Base-by-base conservation (phyloP, 1,284 basidiomycete species). In the Moesziomyces sp. region DNA sequence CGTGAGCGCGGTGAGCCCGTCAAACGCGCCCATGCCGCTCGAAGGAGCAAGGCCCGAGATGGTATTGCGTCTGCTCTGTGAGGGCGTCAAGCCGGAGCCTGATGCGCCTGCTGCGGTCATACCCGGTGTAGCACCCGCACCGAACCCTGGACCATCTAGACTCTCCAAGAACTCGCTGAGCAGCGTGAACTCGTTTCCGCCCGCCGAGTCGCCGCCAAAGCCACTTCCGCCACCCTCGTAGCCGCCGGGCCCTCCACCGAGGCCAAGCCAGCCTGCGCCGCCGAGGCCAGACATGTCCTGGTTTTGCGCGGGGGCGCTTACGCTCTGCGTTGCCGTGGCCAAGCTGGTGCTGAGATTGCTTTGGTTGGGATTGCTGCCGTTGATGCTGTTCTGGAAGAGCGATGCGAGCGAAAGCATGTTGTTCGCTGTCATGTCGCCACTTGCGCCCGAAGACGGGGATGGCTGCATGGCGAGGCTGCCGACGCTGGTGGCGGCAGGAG, bases 121-220 rank as follows among this genome's bases (percentile, higher is more conserved):
- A 1, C 60, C 62, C 18, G 64, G 63, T 21, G 59, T 67, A 4
- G 56, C 59, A 2, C 70, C 70, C 6, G 65, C 62, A 1, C 61
- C 58, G 28, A 70, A 70, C 7, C 59, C 65, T 11, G 74, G 64
- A 28, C 75, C 79, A 58, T 83, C 81, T 38, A 83, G 62, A 23
- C 76, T 76, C 54, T 82, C 80, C 30, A 83, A 58, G 24, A 81
- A 83, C 46, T 83, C 81, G 59, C 77, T 73, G 21, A 83, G 58
- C 45, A 81, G 42, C 28, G 76, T 82, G 28, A 78, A 74, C 52
- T 83, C 81, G 43, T 76, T 76, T 3, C 81, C 81, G 3, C 79
- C 79, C 18, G 77, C 80, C 14, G 69, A 73, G 51, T 82, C 80
- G 9, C 80, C 79, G 7, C 67, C 66, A 40, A 77, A 69, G n/a